A percentile compares a stretch with the other conserved stretches of the same genome.
Conservation (phyloP, 768 basidiomycete genomes). For the Hygrophorus pudorinus region DNA sequence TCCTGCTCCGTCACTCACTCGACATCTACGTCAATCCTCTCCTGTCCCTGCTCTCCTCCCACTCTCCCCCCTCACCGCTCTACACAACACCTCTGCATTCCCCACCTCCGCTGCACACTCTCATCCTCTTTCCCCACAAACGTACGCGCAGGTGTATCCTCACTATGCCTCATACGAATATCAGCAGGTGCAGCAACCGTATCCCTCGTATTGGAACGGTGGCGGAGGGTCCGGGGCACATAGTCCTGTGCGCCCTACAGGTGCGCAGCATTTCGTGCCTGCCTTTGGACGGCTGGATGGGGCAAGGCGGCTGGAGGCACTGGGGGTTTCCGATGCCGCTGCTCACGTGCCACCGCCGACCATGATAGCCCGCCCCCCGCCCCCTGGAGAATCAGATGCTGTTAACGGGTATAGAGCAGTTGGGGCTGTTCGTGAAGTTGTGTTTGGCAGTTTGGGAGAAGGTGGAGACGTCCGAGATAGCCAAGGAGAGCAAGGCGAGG, state of each 20-base stretch:
- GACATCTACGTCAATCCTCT: neutral
- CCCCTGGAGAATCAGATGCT: slow-evolving; percentile 8
- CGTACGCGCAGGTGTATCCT: slow-evolving; percentile 8
- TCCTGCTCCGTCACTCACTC: neutral
- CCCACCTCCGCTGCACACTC: slow-evolving; percentile 18
- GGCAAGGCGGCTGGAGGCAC: neutral
- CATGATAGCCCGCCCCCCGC: slow-evolving; percentile 7
- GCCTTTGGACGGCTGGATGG: neutral
- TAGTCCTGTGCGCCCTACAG: neutral
- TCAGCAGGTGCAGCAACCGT: slow-evolving; percentile 9
- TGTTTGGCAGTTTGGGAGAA: neutral
- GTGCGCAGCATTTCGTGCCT: neutral
- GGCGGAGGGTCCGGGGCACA: too few relatives aligned
- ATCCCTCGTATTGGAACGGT: slow-evolving; percentile 2
- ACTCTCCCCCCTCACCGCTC: slow-evolving; percentile 24
- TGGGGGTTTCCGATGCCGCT: too few relatives aligned
- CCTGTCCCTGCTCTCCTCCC: slow-evolving; percentile 13
- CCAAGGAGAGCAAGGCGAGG: neutral
- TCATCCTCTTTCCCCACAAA: slow-evolving; percentile 14
- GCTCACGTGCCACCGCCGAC: slow-evolving; percentile 9
- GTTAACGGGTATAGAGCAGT: slow-evolving; percentile 6
- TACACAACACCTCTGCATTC: slow-evolving; percentile 14
- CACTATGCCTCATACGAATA: slow-evolving; percentile 6
- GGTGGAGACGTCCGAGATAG: neutral
- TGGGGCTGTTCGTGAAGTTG: neutral